Conservation (phyloP, 129 eudicot species). For the Tanacetum coccineum region DNA sequence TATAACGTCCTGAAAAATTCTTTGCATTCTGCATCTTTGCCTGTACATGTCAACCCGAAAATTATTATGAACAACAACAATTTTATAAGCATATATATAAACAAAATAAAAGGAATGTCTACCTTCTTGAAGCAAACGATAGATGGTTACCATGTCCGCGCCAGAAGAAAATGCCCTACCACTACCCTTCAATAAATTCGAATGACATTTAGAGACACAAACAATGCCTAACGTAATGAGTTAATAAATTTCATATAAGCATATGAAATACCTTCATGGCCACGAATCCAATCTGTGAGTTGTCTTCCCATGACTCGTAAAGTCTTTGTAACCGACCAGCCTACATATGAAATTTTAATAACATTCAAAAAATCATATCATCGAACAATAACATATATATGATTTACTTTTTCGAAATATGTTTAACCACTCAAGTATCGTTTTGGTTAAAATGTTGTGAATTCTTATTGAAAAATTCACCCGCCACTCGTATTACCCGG, state of each 20-base stretch:
- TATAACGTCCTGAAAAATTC: slow-evolving; percentile 56
- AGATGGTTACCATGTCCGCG: slow-evolving; percentile 62
- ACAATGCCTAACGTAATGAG: not conserved
- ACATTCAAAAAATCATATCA: slow-evolving; percentile 3
- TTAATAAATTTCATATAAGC: not conserved
- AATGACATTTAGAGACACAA: slow-evolving; percentile 14
- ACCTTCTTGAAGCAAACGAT: slow-evolving; percentile 76
- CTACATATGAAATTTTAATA: slow-evolving; percentile 29
- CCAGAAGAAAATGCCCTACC: slow-evolving; percentile 91
- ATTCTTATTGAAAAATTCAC: no score
- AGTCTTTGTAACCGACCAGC: slow-evolving; percentile 60
- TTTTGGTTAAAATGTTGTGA: no score
- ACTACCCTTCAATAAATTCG: slow-evolving; percentile 56
- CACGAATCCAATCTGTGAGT: slow-evolving; percentile 80
- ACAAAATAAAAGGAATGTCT: slow-evolving; percentile 17
- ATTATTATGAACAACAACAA: slow-evolving; percentile 11
- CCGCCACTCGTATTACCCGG: no score
- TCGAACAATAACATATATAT: not conserved
- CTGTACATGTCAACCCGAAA: slow-evolving; percentile 39
- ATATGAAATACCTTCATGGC: slow-evolving; percentile 65
- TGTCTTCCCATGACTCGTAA: slow-evolving; percentile 95
- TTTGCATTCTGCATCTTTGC: slow-evolving; percentile 81
- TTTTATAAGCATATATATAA: not conserved
- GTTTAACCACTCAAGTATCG: not conserved
- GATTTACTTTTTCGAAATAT: not conserved